Conservation (phyloP, 805 yeast species). For the Candida stauntonica region DNA sequence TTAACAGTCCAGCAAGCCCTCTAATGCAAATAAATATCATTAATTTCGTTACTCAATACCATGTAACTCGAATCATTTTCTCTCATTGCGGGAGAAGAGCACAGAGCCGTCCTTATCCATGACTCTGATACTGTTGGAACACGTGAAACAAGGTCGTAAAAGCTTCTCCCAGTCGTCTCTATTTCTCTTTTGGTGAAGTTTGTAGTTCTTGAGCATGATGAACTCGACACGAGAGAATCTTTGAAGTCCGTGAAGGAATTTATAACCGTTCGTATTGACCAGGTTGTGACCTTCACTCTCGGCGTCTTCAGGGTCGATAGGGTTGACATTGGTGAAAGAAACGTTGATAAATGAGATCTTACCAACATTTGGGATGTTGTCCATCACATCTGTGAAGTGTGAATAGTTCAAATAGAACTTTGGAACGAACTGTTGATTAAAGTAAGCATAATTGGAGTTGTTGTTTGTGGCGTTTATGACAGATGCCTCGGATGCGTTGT, state of each 20-base stretch:
- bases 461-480: slow-evolving; percentile 19
- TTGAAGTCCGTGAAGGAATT: slow-evolving; percentile 30
- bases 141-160: slow-evolving; percentile 32
- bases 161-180: slow-evolving; percentile 36
- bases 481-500: slow-evolving; percentile 16
- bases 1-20: too few relatives aligned
- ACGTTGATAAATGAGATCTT: slow-evolving; percentile 21
- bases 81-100: slow-evolving; percentile 31
- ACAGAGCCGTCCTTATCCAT: slow-evolving; percentile 38
- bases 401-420: slow-evolving; percentile 24
- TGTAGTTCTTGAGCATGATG: slow-evolving; percentile 33
- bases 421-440: slow-evolving; percentile 27
- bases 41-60: too few relatives aligned
- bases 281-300: slow-evolving; percentile 26
- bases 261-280: slow-evolving; percentile 35
- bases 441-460: slow-evolving; percentile 27
- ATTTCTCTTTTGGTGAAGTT: slow-evolving; percentile 34
- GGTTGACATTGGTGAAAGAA: slow-evolving; percentile 25
- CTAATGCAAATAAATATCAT: too few relatives aligned
- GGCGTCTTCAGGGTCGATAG: slow-evolving; percentile 24
- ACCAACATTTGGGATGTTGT: slow-evolving; percentile 17
- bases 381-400: slow-evolving; percentile 19
- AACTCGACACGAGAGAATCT: slow-evolving; percentile 33
- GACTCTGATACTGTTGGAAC: slow-evolving; percentile 32
- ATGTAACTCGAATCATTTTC: too few relatives aligned